phyloP scores from a whole-genome alignment of 176 grass and related monocot species.

The Carex pumila region DNA sequence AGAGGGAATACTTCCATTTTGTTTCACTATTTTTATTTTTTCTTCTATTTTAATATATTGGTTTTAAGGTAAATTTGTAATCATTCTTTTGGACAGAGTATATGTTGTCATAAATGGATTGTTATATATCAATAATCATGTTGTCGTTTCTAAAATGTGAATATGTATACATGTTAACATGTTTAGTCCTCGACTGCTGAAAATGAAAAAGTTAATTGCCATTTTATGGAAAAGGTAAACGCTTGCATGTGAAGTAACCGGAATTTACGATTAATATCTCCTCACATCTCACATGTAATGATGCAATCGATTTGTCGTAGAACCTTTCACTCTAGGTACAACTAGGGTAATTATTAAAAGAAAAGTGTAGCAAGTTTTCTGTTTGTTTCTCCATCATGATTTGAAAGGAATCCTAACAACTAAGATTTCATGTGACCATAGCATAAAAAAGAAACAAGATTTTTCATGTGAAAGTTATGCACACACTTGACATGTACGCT shows the following conservation, averaged over 20 bases:
- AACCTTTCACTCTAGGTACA: constrained; percentile 15
- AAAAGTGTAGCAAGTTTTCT: constrained; percentile 3
- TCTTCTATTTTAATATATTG: constrained; percentile 32
- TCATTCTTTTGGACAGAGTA: constrained; percentile 74
- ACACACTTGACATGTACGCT: background rate
- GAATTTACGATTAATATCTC: constrained; percentile 14
- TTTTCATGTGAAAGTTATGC: background rate
- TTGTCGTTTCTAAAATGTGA: background rate
- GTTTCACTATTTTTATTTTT: constrained; percentile 24
- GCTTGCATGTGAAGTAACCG: constrained; percentile 23
- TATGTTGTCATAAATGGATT: constrained; percentile 17
- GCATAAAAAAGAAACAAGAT: background rate
- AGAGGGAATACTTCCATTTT: constrained; percentile 22
- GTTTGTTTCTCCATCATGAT: background rate
- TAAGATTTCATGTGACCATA: constrained; percentile 12
- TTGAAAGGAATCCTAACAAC: constrained; percentile 20
- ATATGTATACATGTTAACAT: background rate
- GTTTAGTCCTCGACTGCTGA: background rate
- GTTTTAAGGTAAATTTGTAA: constrained; percentile 39
- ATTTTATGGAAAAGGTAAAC: background rate
- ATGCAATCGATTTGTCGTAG: constrained; percentile 4
- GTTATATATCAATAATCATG: constrained; percentile 8
- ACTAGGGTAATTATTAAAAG: constrained; percentile 11
- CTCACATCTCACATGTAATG: constrained; percentile 6
- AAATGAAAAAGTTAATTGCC: background rate